Evolutionary conservation across 495 filamentous ascomycete species (phyloP), one percentile per base, ranked within the genome.

Genomic region (Penicillium alfredii): DNA sequence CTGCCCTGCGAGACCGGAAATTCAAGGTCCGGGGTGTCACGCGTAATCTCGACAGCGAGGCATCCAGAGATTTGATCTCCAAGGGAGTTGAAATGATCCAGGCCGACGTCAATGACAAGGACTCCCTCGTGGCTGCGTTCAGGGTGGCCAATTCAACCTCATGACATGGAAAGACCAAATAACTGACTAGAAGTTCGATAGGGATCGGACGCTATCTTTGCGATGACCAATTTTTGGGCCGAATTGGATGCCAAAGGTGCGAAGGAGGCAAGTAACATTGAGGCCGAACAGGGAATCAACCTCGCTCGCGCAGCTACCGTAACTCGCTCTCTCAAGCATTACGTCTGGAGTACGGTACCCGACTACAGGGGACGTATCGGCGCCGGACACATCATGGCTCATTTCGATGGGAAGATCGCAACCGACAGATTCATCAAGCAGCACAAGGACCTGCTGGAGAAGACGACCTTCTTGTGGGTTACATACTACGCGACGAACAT

Each of bases 161-260:
- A n/a, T n/a, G n/a, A n/a, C n/a, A n/a, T n/a, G n/a, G n/a, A n/a
- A n/a, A n/a, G n/a, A 35, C 8, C 0, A 15, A 15, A 18, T 21
- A 5, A 17, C 26, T 23, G n/a, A 22, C 16, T 21, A 18, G n/a
- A n/a, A 35, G 14, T 12, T n/a, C 4, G 34, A 27, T 22, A 54
- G 14, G 64, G 58, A 30, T 65, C 69, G 14, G 61, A 51, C 40
- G 47, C 63, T 19, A 72, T 75, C 47, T 75, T 69, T 53, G 61
- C 52, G 41, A 60, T 73, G 23, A 77, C 72, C 6, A 52, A 73
- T 33, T 75, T 67, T 55, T 74, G 59, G 55, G 63, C 64, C 9
- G n/a, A n/a, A 9, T 36, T 45, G 6, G 10, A 36, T 3, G 30
- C n/a, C 2, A 11, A 38, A 3, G 18, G 34, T 21, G 23, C 38